These are phyloP conservation scores for Lichtheimia ornata DNA, from an alignment of 371 early-diverging fungal species.

Conservation along the genomic window DNA sequence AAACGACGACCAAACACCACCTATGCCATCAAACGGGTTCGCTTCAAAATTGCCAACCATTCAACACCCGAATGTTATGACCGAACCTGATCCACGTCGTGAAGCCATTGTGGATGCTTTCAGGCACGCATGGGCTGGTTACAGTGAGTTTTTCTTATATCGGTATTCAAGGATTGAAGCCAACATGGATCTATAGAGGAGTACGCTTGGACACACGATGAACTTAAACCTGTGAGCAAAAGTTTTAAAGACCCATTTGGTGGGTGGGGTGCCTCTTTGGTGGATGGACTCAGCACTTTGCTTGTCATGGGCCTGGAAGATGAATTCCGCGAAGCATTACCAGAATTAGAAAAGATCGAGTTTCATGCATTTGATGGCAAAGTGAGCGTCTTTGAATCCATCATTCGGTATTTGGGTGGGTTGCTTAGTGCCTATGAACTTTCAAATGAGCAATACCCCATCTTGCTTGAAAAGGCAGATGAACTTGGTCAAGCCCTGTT, in stretches of 20 bases:
- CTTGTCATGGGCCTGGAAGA: conserved; percentile 73
- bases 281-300: conserved; percentile 85
- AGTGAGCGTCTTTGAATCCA: conserved; percentile 83
- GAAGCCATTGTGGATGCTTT: conserved; percentile 29
- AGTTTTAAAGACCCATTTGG: conserved; percentile 65
- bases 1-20: no score
- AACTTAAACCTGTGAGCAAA: conserved; percentile 53
- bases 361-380: conserved; percentile 36
- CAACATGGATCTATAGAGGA: conserved; percentile 8
- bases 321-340: conserved; percentile 66
- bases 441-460: conserved; percentile 32
- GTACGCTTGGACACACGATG: conserved; percentile 62
- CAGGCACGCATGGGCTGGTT: conserved; percentile 8
- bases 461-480: conserved; percentile 49
- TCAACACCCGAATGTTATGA: conserved; percentile 16
- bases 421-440: conserved; percentile 82
- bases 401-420: conserved; percentile 90
- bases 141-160: neutral
- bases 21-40: neutral
- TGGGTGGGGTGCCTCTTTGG: conserved; percentile 74
- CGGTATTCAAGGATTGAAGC: no score
- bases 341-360: conserved; percentile 52
- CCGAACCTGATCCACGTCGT: conserved; percentile 17
- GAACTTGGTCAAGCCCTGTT: conserved; percentile 55
- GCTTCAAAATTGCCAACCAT: conserved; percentile 15